These are phyloP conservation scores for Phenoliferia sp. DNA, from an alignment of 1,284 basidiomycete genomes.

Conservation along the genomic window DNA sequence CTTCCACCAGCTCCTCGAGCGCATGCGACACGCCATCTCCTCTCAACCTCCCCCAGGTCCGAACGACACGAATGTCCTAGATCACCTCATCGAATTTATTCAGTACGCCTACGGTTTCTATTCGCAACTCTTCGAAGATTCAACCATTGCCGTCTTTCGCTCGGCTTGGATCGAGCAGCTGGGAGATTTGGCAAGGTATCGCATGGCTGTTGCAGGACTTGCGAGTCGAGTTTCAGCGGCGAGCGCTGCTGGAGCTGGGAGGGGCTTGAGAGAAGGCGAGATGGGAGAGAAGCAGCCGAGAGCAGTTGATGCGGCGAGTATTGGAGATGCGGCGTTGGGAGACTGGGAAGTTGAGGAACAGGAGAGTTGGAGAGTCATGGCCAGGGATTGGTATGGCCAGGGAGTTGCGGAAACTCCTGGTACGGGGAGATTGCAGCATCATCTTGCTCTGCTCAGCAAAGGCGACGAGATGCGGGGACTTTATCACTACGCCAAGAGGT, in stretches of 20 bases:
- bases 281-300: slow-evolving; percentile 49
- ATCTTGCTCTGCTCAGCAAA: slow-evolving; percentile 82
- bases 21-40: slow-evolving; percentile 72
- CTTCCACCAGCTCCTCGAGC: slow-evolving; percentile 85
- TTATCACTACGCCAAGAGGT: slow-evolving; percentile 96
- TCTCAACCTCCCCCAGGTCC: slow-evolving; percentile 13
- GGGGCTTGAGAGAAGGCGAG: slow-evolving; percentile 49
- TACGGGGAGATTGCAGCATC: slow-evolving; percentile 86
- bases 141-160: slow-evolving; percentile 63
- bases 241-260: background rate
- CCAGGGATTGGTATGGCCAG: slow-evolving; percentile 85
- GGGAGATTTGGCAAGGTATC: slow-evolving; percentile 88
- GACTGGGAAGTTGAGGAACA: slow-evolving; percentile 85
- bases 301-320: slow-evolving; percentile 49
- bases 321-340: slow-evolving; percentile 80
- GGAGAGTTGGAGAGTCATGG: slow-evolving; percentile 84
- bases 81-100: slow-evolving; percentile 83
- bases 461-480: slow-evolving; percentile 78
- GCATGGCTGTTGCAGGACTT: slow-evolving; percentile 73
- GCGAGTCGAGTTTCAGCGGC: slow-evolving; percentile 25
- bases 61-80: slow-evolving; percentile 44
- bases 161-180: slow-evolving; percentile 91
- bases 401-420: slow-evolving; percentile 85
- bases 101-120: slow-evolving; percentile 95
- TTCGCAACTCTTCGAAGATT: slow-evolving; percentile 80